Percentiles rank a stretch among this genome's conserved stretches.
Conservation (phyloP, 2,329 filamentous ascomycete genomes). For the Emmonsia crescens region DNA sequence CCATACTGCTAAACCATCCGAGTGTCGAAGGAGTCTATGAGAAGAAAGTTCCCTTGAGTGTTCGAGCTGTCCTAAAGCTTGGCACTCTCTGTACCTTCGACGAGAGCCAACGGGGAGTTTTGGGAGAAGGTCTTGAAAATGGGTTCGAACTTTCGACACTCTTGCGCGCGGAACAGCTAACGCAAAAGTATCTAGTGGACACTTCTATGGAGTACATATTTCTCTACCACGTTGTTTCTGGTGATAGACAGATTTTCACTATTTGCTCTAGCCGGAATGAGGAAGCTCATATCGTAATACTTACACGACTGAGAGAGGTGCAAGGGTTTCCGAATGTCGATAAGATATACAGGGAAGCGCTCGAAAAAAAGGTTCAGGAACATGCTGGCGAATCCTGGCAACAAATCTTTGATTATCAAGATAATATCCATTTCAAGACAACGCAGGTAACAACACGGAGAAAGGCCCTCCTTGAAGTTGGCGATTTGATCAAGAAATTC, state of each 20-base stretch:
- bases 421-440: slow-evolving; percentile 72
- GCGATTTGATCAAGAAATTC: slow-evolving; percentile 82
- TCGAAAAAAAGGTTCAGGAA: slow-evolving; percentile 50
- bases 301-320: slow-evolving; percentile 69
- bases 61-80: slow-evolving; percentile 77
- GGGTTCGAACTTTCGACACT: slow-evolving; percentile 81
- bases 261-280: slow-evolving; percentile 74
- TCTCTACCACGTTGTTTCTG: slow-evolving; percentile 81
- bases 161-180: slow-evolving; percentile 51
- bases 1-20: slow-evolving; percentile 74
- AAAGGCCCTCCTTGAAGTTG: slow-evolving; percentile 78
- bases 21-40: slow-evolving; percentile 98
- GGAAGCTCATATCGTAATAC: slow-evolving; percentile 77
- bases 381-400: slow-evolving; percentile 62
- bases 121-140: slow-evolving; percentile 84
- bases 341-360: slow-evolving; percentile 72
- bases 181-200: slow-evolving; percentile 64
- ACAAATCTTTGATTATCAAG: slow-evolving; percentile 75
- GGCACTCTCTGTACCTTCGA: slow-evolving; percentile 92
- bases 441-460: slow-evolving; percentile 80
- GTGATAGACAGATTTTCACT: slow-evolving; percentile 86
- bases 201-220: slow-evolving; percentile 74
- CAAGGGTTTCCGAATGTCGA: slow-evolving; percentile 84
- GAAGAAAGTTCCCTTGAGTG: slow-evolving; percentile 75
- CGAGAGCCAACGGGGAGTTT: slow-evolving; percentile 74